Base-by-base conservation (phyloP, 805 yeast species). In the Pichia membranifaciens region DNA sequence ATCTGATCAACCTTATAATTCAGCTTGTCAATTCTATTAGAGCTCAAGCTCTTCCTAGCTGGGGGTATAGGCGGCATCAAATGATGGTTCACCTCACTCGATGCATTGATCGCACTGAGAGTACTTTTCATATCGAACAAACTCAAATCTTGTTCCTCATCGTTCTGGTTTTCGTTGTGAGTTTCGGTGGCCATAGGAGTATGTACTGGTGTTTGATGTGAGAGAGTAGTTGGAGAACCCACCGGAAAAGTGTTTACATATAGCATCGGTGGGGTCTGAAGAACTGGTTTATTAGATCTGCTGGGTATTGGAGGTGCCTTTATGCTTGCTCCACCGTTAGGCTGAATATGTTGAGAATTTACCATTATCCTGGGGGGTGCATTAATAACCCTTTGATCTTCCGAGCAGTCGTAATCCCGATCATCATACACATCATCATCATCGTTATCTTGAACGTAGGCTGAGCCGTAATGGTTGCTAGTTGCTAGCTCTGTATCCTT, bases 61-160 rank as follows among this genome's bases (percentile, higher is more conserved):
- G 54, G 52, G 16, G 53, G 55, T 3, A 54, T 51, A 3, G 54
- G 51, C n/a, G 63, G 62, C n/a, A 37, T 4, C 18, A 29, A 16
- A 37, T 35, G 31, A 33, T 43, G 35, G 28, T 17, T 34, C 18
- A 23, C 28, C 13, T 41, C 34, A 10, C 10, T 17, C 16, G 41
- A 18, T 21, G 38, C 41, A n/a, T 39, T 39, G 3, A 53, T 44
- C 17, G 51, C 47, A 29, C 38, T 44, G 3, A 51, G 32, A 25
- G 51, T 46, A 17, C 53, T 49, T 25, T 49, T 52, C 49, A 53
- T 49, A 36, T 53, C 49, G 28, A 46, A 47, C 29, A 52, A 50
- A 21, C 48, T 21, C 39, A 47, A 22, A 42, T 47, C 51, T 17
- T 36, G 32, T 18, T 40, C 51, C 21, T 45, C 51, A 16, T 41